Percentiles rank a stretch among this genome's conserved stretches.
phyloP scores from a whole-genome alignment of 768 basidiomycete species.

The Tephrocybe sp. region DNA sequence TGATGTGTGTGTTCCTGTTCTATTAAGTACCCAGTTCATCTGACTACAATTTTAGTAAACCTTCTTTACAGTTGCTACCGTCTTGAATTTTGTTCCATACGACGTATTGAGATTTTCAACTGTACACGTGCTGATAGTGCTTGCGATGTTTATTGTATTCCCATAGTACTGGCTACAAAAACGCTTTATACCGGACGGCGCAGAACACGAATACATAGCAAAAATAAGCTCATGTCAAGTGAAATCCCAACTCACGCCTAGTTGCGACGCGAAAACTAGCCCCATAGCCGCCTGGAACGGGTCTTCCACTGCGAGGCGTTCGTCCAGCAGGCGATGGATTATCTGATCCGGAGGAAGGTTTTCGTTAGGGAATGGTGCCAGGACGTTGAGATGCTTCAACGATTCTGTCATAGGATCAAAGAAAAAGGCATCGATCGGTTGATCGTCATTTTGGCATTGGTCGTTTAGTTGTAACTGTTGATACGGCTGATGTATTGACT shows the following conservation, averaged over 20 bases:
- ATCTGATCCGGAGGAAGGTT: slow-evolving; percentile 22
- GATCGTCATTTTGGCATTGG: background rate
- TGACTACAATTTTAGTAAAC: too few species aligned
- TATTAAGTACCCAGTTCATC: too few species aligned
- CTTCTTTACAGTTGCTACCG: too few species aligned
- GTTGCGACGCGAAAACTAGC: slow-evolving; percentile 35
- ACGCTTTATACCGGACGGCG: background rate
- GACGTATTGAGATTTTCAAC: too few species aligned
- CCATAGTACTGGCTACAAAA: background rate
- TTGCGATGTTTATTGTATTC: too few species aligned
- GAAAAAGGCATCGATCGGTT: slow-evolving; percentile 6
- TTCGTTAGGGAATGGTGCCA: slow-evolving; percentile 21
- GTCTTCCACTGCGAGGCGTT: slow-evolving; percentile 28
- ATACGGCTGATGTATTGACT: background rate
- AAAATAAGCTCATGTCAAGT: background rate
- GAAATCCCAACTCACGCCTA: slow-evolving; percentile 33
- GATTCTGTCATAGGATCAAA: slow-evolving; percentile 26
- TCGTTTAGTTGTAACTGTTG: background rate
- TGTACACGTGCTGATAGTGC: too few species aligned
- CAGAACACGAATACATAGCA: slow-evolving; percentile 16
- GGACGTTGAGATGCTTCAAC: slow-evolving; percentile 32
- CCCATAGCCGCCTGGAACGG: slow-evolving; percentile 51
- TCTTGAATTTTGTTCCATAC: too few species aligned
- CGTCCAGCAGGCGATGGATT: slow-evolving; percentile 30
- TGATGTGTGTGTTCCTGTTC: too few species aligned